A percentile compares a stretch with the other conserved stretches of the same genome.
phyloP scores from a whole-genome alignment of 1,284 basidiomycete species.

The Tilletiaria anomala region DNA sequence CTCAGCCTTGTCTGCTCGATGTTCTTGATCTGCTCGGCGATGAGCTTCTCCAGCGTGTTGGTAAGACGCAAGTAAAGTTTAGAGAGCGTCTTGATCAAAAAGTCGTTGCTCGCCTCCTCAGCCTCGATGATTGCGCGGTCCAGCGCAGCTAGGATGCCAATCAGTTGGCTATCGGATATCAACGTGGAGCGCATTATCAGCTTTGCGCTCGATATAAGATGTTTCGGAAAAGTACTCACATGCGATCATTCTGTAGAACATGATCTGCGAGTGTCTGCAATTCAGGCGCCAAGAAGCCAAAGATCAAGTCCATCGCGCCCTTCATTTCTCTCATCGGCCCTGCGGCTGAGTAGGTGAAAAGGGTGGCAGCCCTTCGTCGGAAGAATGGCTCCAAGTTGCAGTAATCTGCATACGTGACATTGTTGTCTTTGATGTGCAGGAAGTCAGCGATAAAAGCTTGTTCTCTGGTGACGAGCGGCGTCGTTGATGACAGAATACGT shows the following conservation, averaged over 20 bases:
- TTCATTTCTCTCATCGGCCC: slow-evolving; percentile 28
- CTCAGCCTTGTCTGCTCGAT: slow-evolving; percentile 77
- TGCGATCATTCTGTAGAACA: slow-evolving; percentile 57
- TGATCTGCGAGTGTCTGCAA: slow-evolving; percentile 70
- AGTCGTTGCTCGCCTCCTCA: slow-evolving; percentile 61
- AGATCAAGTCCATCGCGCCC: slow-evolving; percentile 76
- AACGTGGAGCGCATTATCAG: background rate
- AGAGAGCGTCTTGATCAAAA: slow-evolving; percentile 58
- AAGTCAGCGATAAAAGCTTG: slow-evolving; percentile 81
- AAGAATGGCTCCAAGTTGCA: slow-evolving; percentile 90
- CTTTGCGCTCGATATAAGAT: background rate
- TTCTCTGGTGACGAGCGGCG: slow-evolving; percentile 63
- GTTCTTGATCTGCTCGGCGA: slow-evolving; percentile 50
- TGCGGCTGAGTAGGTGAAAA: slow-evolving; percentile 10
- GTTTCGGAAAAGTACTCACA: slow-evolving; percentile 53
- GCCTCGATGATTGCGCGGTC: slow-evolving; percentile 67
- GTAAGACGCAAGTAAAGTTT: slow-evolving; percentile 53
- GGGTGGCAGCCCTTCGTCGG: slow-evolving; percentile 60
- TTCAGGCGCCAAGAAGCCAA: slow-evolving; percentile 75
- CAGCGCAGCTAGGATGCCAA: slow-evolving; percentile 65
- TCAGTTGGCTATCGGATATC: slow-evolving; percentile 59
- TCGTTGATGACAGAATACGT: slow-evolving; percentile 59
- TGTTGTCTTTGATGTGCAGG: slow-evolving; percentile 67
- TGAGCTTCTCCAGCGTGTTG: slow-evolving; percentile 15
- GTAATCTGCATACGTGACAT: slow-evolving; percentile 81